Percentiles rank a stretch among this genome's conserved stretches.
phyloP scores from a whole-genome alignment of 2,329 filamentous ascomycete genomes.

The Neonectria punicea region DNA sequence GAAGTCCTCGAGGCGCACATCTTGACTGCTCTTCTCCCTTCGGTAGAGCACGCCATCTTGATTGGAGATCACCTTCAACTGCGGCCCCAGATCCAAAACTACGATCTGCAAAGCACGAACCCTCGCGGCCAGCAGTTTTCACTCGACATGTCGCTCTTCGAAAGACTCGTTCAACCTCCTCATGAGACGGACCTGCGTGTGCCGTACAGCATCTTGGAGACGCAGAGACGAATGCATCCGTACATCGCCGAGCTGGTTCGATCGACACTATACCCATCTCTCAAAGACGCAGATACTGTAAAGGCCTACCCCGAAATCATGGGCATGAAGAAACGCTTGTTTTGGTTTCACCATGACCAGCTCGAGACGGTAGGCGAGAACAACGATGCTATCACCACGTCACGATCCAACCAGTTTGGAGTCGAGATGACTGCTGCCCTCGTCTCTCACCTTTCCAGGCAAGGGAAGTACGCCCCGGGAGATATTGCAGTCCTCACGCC shows the following conservation, averaged over 20 bases:
- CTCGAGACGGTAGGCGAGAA: slow-evolving; percentile 52
- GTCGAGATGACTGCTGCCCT: slow-evolving; percentile 71
- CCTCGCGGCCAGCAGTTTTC: slow-evolving; percentile 50
- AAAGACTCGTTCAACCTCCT: slow-evolving; percentile 45
- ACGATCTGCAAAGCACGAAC: slow-evolving; percentile 31
- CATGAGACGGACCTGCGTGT: slow-evolving; percentile 29
- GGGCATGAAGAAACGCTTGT: slow-evolving; percentile 64
- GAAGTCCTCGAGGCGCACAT: slow-evolving; percentile 74
- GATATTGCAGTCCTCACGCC: slow-evolving; percentile 79
- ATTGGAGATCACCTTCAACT: slow-evolving; percentile 73
- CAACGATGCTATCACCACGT: slow-evolving; percentile 52
- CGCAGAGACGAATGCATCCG: slow-evolving; percentile 74
- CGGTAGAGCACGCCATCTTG: slow-evolving; percentile 68
- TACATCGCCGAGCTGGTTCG: slow-evolving; percentile 68
- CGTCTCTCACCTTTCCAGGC: slow-evolving; percentile 72
- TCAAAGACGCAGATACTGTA: slow-evolving; percentile 61
- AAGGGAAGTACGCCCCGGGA: slow-evolving; percentile 66
- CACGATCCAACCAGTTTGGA: slow-evolving; percentile 68
- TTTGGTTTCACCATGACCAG: slow-evolving; percentile 70
- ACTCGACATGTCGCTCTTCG: slow-evolving; percentile 49
- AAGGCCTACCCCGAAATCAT: slow-evolving; percentile 57
- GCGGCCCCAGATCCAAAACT: slow-evolving; percentile 66
- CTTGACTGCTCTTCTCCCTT: slow-evolving; percentile 67
- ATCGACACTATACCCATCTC: slow-evolving; percentile 64
- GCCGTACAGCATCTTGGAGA: slow-evolving; percentile 56